phyloP scores from a whole-genome alignment of 768 basidiomycete species.

The Chalciporus chontae region DNA sequence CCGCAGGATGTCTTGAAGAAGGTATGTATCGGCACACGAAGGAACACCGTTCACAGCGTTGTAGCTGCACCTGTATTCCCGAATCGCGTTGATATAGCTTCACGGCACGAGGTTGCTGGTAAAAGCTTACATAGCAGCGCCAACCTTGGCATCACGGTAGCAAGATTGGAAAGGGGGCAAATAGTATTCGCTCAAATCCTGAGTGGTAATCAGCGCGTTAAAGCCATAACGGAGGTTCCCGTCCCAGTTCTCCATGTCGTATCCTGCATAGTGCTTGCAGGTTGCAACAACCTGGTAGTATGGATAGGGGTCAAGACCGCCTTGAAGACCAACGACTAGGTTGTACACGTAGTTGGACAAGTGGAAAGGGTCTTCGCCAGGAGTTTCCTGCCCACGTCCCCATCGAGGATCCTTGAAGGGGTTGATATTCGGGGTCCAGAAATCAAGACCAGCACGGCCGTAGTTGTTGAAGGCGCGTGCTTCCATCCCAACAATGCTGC shows the following conservation, averaged over 20 bases:
- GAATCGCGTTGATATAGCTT: background rate
- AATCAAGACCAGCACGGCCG: constrained; percentile 51
- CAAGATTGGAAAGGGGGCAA: constrained; percentile 54
- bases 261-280: constrained; percentile 60
- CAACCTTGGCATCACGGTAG: constrained; percentile 59
- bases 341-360: constrained; percentile 51
- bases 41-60: constrained; percentile 61
- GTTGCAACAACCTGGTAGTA: constrained; percentile 52
- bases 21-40: constrained; percentile 49
- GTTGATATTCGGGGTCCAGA: constrained; percentile 51
- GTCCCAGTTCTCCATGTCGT: constrained; percentile 57
- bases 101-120: background rate
- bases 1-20: constrained; percentile 49
- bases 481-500: constrained; percentile 52
- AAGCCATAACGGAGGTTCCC: constrained; percentile 48
- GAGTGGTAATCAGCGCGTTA: constrained; percentile 50
- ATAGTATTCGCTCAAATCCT: constrained; percentile 57
- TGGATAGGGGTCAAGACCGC: constrained; percentile 50
- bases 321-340: constrained; percentile 53
- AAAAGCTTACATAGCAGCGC: constrained; percentile 43
- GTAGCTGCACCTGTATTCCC: constrained; percentile 42
- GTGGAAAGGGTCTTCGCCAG: constrained; percentile 57
- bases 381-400: constrained; percentile 61
- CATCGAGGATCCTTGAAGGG: constrained; percentile 62
- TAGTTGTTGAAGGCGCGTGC: constrained; percentile 57